Conservation (phyloP, 148 eudicot species). For the Dysphania ambrosioides region DNA sequence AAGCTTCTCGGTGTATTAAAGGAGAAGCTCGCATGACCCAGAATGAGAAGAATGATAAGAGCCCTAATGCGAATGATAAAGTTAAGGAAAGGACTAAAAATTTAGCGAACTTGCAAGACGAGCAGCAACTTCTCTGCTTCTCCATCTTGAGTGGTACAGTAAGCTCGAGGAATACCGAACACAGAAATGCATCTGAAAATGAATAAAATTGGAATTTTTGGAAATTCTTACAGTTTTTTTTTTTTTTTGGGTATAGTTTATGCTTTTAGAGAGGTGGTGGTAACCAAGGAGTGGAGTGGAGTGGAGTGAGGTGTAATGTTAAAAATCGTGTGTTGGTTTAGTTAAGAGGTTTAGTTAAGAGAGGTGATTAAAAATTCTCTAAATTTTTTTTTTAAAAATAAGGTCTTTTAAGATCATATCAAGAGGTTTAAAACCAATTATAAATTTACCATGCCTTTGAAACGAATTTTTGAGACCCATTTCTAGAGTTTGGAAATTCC, state of each 20-base stretch:
- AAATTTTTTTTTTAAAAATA: too few species aligned
- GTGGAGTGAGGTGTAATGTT: background rate
- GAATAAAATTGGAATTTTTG: background rate
- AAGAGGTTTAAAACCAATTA: too few species aligned
- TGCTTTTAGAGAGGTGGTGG: slow-evolving; percentile 2
- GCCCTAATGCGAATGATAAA: slow-evolving; percentile 40
- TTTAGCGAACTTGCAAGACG: slow-evolving; percentile 44
- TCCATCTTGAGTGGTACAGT: slow-evolving; percentile 40
- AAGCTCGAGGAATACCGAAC: slow-evolving; percentile 8
- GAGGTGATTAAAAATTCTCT: too few species aligned
- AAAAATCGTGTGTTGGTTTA: slow-evolving; percentile 23
- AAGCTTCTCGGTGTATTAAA: slow-evolving; percentile 35
- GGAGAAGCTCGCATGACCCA: slow-evolving; percentile 43
- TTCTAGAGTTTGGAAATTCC: too few species aligned
- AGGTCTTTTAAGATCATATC: too few species aligned
- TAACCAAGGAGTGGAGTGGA: too few species aligned
- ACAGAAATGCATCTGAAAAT: slow-evolving; percentile 22
- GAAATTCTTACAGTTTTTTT: background rate
- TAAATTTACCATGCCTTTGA: too few species aligned
- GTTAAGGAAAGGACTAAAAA: slow-evolving; percentile 50
- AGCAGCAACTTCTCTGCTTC: slow-evolving; percentile 55
- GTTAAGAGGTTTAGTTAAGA: background rate
- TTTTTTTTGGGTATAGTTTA: background rate
- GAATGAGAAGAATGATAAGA: slow-evolving; percentile 48
- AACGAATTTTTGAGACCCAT: too few species aligned